These are phyloP conservation scores for Corinectria fuckeliana DNA, from an alignment of 2,329 filamentous ascomycete genomes.

Conservation along the genomic window DNA sequence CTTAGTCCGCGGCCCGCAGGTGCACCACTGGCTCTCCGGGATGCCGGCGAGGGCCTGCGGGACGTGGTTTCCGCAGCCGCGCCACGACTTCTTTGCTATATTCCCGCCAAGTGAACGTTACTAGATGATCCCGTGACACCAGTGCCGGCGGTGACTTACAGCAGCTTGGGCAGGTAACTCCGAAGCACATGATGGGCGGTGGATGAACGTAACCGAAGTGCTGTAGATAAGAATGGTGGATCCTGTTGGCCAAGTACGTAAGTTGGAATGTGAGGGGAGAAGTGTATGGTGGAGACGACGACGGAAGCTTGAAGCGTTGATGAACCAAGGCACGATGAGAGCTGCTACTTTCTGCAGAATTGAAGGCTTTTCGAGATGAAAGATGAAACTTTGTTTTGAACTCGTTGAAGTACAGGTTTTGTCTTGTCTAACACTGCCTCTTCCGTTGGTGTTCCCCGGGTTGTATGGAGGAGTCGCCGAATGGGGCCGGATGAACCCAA, in stretches of 20 bases:
- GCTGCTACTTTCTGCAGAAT: neutral
- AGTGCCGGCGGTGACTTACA: conserved; percentile 40
- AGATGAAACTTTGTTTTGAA: neutral
- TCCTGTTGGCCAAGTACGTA: neutral
- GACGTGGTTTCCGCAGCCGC: conserved; percentile 57
- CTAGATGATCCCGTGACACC: neutral
- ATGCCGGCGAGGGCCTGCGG: conserved; percentile 51
- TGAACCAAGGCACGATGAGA: too few relatives aligned
- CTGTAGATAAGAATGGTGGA: neutral
- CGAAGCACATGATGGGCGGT: conserved; percentile 49
- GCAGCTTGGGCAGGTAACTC: conserved; percentile 50
- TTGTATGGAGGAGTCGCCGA: conserved; percentile 7
- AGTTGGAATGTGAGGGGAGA: neutral
- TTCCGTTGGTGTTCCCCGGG: conserved; percentile 5
- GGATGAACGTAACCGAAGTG: neutral
- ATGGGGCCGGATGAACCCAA: neutral
- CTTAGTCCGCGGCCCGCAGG: conserved; percentile 52
- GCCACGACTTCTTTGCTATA: conserved; percentile 56
- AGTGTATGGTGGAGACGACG: neutral
- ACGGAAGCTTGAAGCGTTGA: neutral
- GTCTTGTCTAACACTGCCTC: neutral
- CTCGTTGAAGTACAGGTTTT: neutral
- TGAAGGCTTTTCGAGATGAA: neutral
- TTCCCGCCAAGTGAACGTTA: neutral
- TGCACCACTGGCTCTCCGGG: conserved; percentile 55